Evolutionary conservation across 2,329 filamentous ascomycete genomes (phyloP), one percentile per base, ranked within the genome.

Genomic region (Canariomyces notabilis): DNA sequence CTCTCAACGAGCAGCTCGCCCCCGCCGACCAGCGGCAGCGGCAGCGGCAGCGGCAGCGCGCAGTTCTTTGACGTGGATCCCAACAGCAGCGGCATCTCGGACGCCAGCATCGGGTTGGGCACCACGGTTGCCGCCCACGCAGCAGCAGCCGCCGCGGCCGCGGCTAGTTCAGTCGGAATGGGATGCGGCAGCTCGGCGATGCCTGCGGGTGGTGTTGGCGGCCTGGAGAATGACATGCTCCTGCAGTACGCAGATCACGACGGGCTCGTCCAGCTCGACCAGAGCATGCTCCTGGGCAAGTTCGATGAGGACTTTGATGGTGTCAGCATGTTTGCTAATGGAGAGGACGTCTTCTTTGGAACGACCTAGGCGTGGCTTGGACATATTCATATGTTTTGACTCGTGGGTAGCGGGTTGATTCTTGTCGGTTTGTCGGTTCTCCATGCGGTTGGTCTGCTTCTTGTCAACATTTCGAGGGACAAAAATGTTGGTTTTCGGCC

Each of bases 1-100:
- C 72, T 82, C 22, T 80, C 78, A n/a, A 73, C 77, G 49, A 78
- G 77, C 18, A 77, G 76, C 12, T 81, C 79, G 19, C 77, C 78
- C 4, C 74, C 74, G 21, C 65, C 71, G 5, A 59, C 61, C 4
- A 51, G 54, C 33, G 38, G 37, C 16, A 49, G 37, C 33, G n/a
- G n/a, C n/a, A n/a, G n/a, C n/a, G n/a, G n/a, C 4, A 51, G 54
- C 33, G 38, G 37, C 16, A 49, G 37, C 33, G 57, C 60, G n/a
- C 68, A 65, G 36, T 75, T 70, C 60, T 77, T 75, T 54, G 50
- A 53, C 26, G 38, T 50, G 47, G 71, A 75, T 34, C 63, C 68
- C 33, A 67, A 64, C 57, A 61, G 63, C n/a, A 62, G 59, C 49
- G 56, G 44, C 23, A 53, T 59, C 33, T 57, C 59, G 21, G 59